These are phyloP conservation scores for Coprinopsis strossmayeri DNA, from an alignment of 768 basidiomycete species.

Conservation along the genomic window DNA sequence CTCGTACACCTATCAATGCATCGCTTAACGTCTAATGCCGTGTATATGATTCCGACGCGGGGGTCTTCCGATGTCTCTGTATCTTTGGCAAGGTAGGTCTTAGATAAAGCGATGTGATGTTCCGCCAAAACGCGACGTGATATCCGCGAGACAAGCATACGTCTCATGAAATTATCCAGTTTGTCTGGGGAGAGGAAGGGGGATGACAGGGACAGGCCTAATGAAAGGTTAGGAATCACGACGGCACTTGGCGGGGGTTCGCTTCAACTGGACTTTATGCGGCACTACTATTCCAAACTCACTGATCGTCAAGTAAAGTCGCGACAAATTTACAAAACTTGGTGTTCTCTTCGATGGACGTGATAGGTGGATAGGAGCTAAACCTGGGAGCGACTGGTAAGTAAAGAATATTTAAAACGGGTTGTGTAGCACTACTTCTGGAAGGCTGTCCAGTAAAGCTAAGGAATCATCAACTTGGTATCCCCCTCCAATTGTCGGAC, in stretches of 20 bases:
- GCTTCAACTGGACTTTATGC: too few species aligned
- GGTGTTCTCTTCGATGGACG: slow-evolving; percentile 66
- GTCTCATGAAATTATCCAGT: slow-evolving; percentile 81
- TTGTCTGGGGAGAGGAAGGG: slow-evolving; percentile 71
- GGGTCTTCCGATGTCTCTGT: slow-evolving; percentile 36
- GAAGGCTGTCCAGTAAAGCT: slow-evolving; percentile 87
- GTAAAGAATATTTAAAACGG: not conserved
- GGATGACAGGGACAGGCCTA: slow-evolving; percentile 82
- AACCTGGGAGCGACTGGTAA: slow-evolving; percentile 41
- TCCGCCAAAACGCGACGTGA: slow-evolving; percentile 85
- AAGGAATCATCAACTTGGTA: slow-evolving; percentile 7
- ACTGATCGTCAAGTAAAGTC: slow-evolving; percentile 72
- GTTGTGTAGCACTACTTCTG: slow-evolving; percentile 47
- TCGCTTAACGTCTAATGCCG: slow-evolving; percentile 59
- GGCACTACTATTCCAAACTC: too few species aligned
- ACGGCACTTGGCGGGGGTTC: slow-evolving; percentile 63
- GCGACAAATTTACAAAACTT: slow-evolving; percentile 70
- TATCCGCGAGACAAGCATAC: slow-evolving; percentile 88
- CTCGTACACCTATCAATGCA: slow-evolving; percentile 65
- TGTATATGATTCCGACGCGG: slow-evolving; percentile 83
- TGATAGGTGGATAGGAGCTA: slow-evolving; percentile 68
- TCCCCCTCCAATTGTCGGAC: not conserved
- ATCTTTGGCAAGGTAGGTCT: slow-evolving; percentile 36
- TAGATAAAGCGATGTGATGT: slow-evolving; percentile 81
- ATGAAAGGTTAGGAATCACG: slow-evolving; percentile 75